phyloP scores from a whole-genome alignment of 139 green algal species.

The Chlorella sp. region DNA sequence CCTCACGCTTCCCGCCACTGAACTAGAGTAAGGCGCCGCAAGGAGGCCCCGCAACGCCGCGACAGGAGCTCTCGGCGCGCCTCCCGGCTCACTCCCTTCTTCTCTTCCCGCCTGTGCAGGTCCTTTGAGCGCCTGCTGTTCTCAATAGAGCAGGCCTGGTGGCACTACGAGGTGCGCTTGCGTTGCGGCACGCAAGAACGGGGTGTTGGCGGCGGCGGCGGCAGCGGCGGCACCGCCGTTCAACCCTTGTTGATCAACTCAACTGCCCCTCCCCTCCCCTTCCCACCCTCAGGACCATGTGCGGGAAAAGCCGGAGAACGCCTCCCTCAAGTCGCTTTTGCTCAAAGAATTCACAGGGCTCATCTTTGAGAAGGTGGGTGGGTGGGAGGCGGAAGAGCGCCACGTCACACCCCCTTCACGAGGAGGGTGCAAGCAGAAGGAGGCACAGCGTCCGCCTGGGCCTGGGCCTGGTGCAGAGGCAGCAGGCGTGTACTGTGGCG shows the following conservation, averaged over 20 bases:
- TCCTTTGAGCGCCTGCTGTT: constrained; percentile 93
- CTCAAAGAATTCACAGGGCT: constrained; percentile 76
- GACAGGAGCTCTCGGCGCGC: neutral
- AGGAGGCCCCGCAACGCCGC: neutral
- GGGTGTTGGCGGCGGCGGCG: neutral
- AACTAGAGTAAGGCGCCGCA: constrained; percentile 69
- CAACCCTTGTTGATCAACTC: neutral
- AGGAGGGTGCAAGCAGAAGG: no score
- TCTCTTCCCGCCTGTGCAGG: constrained; percentile 49
- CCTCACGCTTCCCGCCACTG: constrained; percentile 80
- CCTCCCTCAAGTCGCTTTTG: constrained; percentile 24
- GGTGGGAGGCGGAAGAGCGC: neutral
- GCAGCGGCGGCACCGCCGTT: neutral
- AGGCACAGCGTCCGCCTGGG: no score
- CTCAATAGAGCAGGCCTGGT: constrained; percentile 94
- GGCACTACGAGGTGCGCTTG: constrained; percentile 92
- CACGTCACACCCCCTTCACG: no score
- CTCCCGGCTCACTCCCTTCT: neutral
- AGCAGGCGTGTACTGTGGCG: no score
- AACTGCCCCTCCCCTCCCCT: neutral
- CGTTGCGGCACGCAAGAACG: neutral
- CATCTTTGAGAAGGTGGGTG: constrained; percentile 66
- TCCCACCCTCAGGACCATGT: constrained; percentile 41
- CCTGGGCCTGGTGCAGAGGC: no score
- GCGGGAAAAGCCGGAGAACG: constrained; percentile 34